phyloP scores from a whole-genome alignment of 495 filamentous ascomycete species.

The Trypethelium eluteriae region DNA sequence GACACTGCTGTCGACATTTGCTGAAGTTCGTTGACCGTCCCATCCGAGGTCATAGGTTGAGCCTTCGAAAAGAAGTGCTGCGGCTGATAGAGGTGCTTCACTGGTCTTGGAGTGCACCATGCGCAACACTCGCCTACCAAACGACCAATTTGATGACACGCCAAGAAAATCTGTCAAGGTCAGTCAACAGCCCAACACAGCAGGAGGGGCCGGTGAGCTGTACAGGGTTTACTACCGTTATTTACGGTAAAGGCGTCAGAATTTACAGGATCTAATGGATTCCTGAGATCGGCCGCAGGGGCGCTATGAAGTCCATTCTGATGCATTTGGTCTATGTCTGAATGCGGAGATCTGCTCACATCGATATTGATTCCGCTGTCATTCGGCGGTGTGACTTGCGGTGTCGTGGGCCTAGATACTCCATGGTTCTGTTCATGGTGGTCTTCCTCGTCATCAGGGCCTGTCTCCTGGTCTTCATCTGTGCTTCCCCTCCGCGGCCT shows the following conservation, averaged over 20 bases:
- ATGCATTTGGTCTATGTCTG: background rate
- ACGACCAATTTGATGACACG: constrained; percentile 45
- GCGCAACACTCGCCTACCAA: constrained; percentile 38
- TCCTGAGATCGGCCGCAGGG: constrained; percentile 31
- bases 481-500: background rate
- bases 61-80: constrained; percentile 37
- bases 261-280: constrained; percentile 28
- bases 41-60: constrained; percentile 39
- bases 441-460: background rate
- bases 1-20: constrained; percentile 27
- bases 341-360: constrained; percentile 12
- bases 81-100: constrained; percentile 34
- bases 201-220: constrained; percentile 28
- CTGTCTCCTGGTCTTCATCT: background rate
- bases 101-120: constrained; percentile 38
- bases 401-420: constrained; percentile 2
- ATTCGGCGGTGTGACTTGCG: constrained; percentile 14
- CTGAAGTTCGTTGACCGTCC: constrained; percentile 34
- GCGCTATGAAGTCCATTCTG: constrained; percentile 7
- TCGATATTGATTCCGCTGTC: constrained; percentile 24
- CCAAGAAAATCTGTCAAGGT: constrained; percentile 37
- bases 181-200: constrained; percentile 28
- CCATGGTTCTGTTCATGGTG: constrained; percentile 1
- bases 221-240: background rate
- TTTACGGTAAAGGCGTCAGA: constrained; percentile 5